Conservation (phyloP, 148 eudicot species). For the Drosera capensis region DNA sequence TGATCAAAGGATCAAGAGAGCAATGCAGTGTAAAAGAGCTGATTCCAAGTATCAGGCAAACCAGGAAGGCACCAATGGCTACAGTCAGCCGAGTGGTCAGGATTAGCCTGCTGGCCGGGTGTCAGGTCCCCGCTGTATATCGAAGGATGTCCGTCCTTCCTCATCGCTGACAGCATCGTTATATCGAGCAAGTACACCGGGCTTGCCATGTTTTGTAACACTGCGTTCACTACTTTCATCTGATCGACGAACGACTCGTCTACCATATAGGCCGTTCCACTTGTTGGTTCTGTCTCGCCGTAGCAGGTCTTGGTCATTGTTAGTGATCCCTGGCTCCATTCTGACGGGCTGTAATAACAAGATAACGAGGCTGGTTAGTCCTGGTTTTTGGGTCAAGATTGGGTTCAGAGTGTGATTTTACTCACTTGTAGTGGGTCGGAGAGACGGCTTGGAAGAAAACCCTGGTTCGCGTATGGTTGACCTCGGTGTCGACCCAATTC, state of each 20-base stretch:
- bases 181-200: constrained; percentile 68
- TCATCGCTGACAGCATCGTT: constrained; percentile 60
- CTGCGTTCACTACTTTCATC: constrained; percentile 38
- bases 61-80: constrained; percentile 97
- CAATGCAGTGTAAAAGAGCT: constrained; percentile 59
- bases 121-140: constrained; percentile 69
- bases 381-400: not conserved
- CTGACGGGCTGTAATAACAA: constrained; percentile 36
- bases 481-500: constrained; percentile 55
- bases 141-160: constrained; percentile 93
- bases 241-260: constrained; percentile 20
- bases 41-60: constrained; percentile 99
- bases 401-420: not conserved
- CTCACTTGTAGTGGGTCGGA: constrained; percentile 77
- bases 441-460: constrained; percentile 82
- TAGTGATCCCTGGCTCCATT: constrained; percentile 11
- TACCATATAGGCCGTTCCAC: constrained; percentile 29
- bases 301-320: constrained; percentile 42
- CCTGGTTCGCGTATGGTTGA: constrained; percentile 35
- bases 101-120: constrained; percentile 55
- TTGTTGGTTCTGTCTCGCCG: constrained; percentile 55
- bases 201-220: constrained; percentile 38
- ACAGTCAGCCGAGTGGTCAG: constrained; percentile 58
- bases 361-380: not conserved
- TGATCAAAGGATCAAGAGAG: no score